Evolutionary conservation across 2,329 filamentous ascomycete species (phyloP), one percentile per base, ranked within the genome.

Genomic region (Emergomyces africanus): DNA sequence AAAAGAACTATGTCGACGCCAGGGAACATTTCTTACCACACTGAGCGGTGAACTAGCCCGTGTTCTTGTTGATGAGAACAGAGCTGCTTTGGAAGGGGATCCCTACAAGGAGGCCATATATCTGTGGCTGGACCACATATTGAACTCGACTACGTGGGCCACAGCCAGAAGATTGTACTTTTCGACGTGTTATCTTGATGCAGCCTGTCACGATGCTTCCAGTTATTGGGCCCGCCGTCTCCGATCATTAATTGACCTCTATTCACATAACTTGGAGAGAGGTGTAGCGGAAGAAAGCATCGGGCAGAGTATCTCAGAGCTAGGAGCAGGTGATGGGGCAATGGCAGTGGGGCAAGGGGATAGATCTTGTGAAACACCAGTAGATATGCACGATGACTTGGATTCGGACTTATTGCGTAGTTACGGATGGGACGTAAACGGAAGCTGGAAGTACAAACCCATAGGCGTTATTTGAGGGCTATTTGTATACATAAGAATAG

Each of bases 121-220:
- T 61, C 67, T 74, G 39, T 83, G 81, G 81, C 64, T 80, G 30
- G 63, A 74, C 9, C 78, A 81, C 64, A 69, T 82, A 10, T 63
- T 80, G 30, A 67, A 67, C 5, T 72, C 72, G 12, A 56, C 68
- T 3, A 65, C 67, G 1, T 79, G 75, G 76, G 64, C 64, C 12
- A 63, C 63, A 35, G 62, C 68, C 39, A 65, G 68, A 37, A 64
- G 60, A 35, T 60, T 65, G 18, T 61, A 60, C 57, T 64, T 72
- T 15, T 69, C 72, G 3, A 62, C 66, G 42, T 66, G 64, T 10
- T 74, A 75, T 59, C 60, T 74, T 14, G 62, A 67, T 18, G 67
- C 68, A 23, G 64, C 66, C 20, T 76, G 74, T 59, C 59, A 69
- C 28, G 5, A 59, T 42, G 33, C 33, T 39, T n/a, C 33, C 4